Conservation (phyloP, 225 moss, liverwort and hornwort genomes). For the Bryum argenteum region DNA sequence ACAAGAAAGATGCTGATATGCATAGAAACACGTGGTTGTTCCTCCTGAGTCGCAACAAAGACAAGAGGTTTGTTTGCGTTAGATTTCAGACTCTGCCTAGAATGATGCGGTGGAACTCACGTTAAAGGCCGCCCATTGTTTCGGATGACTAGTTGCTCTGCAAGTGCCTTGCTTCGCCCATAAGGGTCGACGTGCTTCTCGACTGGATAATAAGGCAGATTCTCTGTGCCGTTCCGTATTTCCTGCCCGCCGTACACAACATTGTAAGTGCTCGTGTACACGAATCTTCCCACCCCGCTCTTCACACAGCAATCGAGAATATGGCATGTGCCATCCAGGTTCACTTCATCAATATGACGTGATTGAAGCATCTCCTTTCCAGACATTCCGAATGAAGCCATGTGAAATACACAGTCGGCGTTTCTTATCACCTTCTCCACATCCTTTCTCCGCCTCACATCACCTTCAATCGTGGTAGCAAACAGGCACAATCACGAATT, state of each 20-base stretch:
- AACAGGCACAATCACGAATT: constrained; percentile 21
- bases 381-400: constrained; percentile 93
- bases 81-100: constrained; percentile 9
- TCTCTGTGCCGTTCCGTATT: constrained; percentile 82
- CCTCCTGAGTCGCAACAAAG: constrained; percentile 8
- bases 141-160: constrained; percentile 83
- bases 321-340: constrained; percentile 83
- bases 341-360: constrained; percentile 82
- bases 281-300: constrained; percentile 74
- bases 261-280: constrained; percentile 91
- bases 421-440: constrained; percentile 69
- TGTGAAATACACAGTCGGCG: constrained; percentile 83
- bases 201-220: constrained; percentile 69
- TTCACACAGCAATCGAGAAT: constrained; percentile 69
- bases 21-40: constrained; percentile 2
- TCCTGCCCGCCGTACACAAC: constrained; percentile 87
- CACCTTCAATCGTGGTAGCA: constrained; percentile 58
- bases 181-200: constrained; percentile 83
- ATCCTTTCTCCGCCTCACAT: constrained; percentile 66
- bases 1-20: background rate
- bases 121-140: constrained; percentile 58
- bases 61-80: background rate
- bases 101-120: constrained; percentile 43
- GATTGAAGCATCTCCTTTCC: constrained; percentile 93
- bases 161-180: constrained; percentile 82